phyloP scores from a whole-genome alignment of 2,329 filamentous ascomycete species.

The Eutypa lata region DNA sequence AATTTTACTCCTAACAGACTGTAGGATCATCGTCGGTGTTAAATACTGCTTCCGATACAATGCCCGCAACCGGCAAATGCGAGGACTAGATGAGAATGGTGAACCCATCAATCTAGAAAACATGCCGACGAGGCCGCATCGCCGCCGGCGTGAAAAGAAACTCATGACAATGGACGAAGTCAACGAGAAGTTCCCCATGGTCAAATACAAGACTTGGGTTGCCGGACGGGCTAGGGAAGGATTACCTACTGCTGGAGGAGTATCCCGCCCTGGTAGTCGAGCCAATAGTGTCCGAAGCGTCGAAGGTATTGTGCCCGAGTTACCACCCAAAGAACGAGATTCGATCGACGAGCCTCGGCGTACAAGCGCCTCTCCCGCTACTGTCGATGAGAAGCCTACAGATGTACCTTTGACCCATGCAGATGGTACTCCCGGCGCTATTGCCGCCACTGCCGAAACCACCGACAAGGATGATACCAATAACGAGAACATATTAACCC shows the following conservation, averaged over 20 bases:
- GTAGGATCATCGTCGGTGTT: conserved; percentile 97
- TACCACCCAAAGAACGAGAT: conserved; percentile 42
- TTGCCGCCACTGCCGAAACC: conserved; percentile 13
- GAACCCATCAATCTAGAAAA: conserved; percentile 85
- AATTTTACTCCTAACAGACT: conserved; percentile 20
- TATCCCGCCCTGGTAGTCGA: conserved; percentile 70
- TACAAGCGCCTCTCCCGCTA: conserved; percentile 22
- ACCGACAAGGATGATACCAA: conserved; percentile 2
- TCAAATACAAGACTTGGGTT: conserved; percentile 96
- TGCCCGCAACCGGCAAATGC: conserved; percentile 79
- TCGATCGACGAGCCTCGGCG: conserved; percentile 40
- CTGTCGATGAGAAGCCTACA: conserved; percentile 23
- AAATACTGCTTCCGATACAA: conserved; percentile 99
- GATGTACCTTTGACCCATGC: conserved; percentile 12
- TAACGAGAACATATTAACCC: conserved; percentile 14
- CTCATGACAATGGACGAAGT: conserved; percentile 99
- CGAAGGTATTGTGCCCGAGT: conserved; percentile 50
- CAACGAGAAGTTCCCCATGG: conserved; percentile 92
- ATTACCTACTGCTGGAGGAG: conserved; percentile 78
- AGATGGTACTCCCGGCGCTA: conserved; percentile 22
- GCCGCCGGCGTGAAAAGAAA: conserved; percentile 92
- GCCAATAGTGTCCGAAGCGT: conserved; percentile 70
- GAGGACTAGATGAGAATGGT: conserved; percentile 69
- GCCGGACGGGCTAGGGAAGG: conserved; percentile 79
- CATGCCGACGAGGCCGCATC: conserved; percentile 75